Percentiles rank a stretch among this genome's conserved stretches.
phyloP scores from a whole-genome alignment of 2,329 filamentous ascomycete species.

The Lojkania enalia region DNA sequence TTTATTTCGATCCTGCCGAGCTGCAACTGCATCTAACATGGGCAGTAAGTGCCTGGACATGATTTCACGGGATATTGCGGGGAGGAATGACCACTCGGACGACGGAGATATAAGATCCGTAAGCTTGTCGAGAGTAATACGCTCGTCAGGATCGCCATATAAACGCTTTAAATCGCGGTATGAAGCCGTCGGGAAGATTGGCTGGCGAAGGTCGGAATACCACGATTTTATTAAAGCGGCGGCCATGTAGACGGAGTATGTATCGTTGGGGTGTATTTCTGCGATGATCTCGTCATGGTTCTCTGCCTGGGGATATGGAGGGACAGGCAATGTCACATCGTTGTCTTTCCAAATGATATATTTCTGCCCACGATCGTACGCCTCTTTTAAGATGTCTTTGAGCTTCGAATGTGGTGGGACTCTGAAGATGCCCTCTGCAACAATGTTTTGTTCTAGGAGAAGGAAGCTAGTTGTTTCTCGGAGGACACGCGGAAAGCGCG shows the following conservation, averaged over 20 bases:
- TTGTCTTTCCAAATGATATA: slow-evolving; percentile 58
- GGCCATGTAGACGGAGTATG: slow-evolving; percentile 58
- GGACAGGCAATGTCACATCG: slow-evolving; percentile 35
- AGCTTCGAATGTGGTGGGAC: slow-evolving; percentile 56
- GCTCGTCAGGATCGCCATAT: slow-evolving; percentile 46
- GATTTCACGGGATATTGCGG: slow-evolving; percentile 51
- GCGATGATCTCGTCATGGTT: slow-evolving; percentile 48
- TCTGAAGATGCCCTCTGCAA: slow-evolving; percentile 57
- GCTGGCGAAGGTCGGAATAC: slow-evolving; percentile 57
- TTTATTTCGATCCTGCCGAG: slow-evolving; percentile 54
- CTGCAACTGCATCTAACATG: slow-evolving; percentile 52
- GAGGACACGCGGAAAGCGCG: slow-evolving; percentile 56
- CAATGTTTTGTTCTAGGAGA: slow-evolving; percentile 52
- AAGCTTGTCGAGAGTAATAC: slow-evolving; percentile 48
- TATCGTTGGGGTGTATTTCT: slow-evolving; percentile 53
- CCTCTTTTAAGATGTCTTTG: slow-evolving; percentile 56
- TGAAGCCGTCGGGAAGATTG: slow-evolving; percentile 54
- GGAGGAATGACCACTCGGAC: slow-evolving; percentile 53
- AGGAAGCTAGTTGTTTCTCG: slow-evolving; percentile 58
- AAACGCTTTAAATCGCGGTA: slow-evolving; percentile 53
- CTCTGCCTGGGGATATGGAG: slow-evolving; percentile 36
- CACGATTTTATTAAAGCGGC: slow-evolving; percentile 59
- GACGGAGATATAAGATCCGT: slow-evolving; percentile 51
- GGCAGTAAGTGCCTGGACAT: slow-evolving; percentile 57
- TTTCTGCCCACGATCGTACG: slow-evolving; percentile 59